Base-by-base conservation (phyloP, 257 asterid genomes). In the Jacaranda copaia region DNA sequence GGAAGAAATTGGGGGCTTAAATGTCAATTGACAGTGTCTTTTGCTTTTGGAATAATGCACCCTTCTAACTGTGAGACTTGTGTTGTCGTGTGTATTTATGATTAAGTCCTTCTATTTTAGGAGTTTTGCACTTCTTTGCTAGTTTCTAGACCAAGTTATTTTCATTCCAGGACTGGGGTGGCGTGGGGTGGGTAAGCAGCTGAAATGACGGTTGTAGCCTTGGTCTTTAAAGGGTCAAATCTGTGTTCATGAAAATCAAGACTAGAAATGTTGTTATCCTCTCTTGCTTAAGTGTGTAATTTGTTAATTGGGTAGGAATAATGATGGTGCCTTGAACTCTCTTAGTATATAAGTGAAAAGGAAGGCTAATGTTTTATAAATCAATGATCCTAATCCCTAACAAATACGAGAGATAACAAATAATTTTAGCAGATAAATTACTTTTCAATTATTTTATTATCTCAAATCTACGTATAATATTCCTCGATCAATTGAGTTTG, bases 121-220 rank as follows among this genome's bases (percentile, higher is more conserved):
- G 16, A 8, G 19, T 16, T 36, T 77, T 64, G 63, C 13, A 25
- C 32, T 45, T 11, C 18, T 75, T 15, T 46, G 52, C 25, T 14
- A 25, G 6, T 40, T 70, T 77, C 67, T 46, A 32, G 81, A 64
- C 64, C 40, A 25, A 25, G 32, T 69, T 71, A 68, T 25, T 79
- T 35, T 48, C 66, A 39, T 73, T 38, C 19, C 71, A 48, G 4
- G 68, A 15, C 35, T 25, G 25, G 43, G 55, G 15, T 14, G 58
- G 10, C 19, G 39, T 35, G 65, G n/a, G 57, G 75, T 53, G 72
- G 67, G 32, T 55, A 48, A 9, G 35, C 11, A 1, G 4, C 0
- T 5, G 53, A 61, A 59, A 73, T 84, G 83, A 83, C 88, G 42
- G 3, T 49, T 83, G 67, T 78, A 46, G 67, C 88, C 87, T 57